Base-by-base conservation (phyloP, 1,284 basidiomycete species). In the Apiotrichum siamense region DNA sequence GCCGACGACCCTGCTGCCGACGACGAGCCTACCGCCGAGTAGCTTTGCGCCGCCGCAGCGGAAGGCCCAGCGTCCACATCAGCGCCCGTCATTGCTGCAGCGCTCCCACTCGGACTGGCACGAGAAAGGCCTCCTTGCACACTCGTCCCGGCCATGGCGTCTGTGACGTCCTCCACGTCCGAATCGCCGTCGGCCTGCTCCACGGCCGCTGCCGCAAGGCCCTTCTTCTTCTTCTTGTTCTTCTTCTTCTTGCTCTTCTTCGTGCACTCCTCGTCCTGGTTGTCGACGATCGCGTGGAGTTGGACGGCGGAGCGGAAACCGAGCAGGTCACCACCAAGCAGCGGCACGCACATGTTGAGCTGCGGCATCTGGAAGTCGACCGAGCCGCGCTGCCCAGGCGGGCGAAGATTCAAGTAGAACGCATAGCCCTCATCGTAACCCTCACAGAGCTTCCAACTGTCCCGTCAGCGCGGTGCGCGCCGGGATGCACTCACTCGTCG, bases 221-320 rank as follows among this genome's bases (percentile, higher is more conserved):
- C 7, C 17, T 26, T 26, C 21, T 45, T 45, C 24, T 45, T 45
- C 44, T 45, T 45, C 44, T 35, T 44, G 12, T 26, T 45, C 23
- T 45, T 45, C 17, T 45, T 45, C 33, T 45, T 36, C 21, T 24
- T 38, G 21, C 21, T 25, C 37, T 38, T 38, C 21, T 10, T 11
- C 18, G 21, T 13, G 12, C 12, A 7, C 2, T 42, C 25, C 25
- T 23, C 13, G 13, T 31, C 26, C 3, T 13, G 31, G 3, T 21
- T 32, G 29, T 44, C 41, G 17, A 17, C 21, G 27, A 44, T 32
- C 15, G 20, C 13, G 31, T 44, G 42, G 15, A 25, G 4, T 32
- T 44, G 42, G 3, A 33, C 29, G 12, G 29, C 42, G 3, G 42
- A 31, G 13, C 42, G 42, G 23, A 44, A 23, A 15, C 20, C 42